Evolutionary conservation across 768 basidiomycete species (phyloP), one percentile per base, ranked within the genome.

Genomic region (Suillus americanus): DNA sequence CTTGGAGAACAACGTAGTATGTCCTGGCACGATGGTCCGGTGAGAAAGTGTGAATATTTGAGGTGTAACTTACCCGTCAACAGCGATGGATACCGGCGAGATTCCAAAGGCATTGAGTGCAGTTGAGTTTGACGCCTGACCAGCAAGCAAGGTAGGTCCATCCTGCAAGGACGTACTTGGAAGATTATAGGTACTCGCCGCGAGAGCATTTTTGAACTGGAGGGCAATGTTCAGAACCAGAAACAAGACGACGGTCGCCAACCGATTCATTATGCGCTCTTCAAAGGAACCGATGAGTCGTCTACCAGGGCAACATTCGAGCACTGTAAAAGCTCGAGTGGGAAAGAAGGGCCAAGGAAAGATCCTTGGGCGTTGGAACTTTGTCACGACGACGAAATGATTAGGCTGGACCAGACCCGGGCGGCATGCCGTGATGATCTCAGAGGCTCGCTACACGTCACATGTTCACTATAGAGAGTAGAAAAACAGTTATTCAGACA

Each of bases 1-100:
- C 78, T 66, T 83, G 74, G 63, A 92, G 81, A 46, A 89, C 74
- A 23, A 83, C 77, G 68, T 83, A 92, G 70, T 91, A 93, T 3
- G 91, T 86, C 70, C 91, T 92, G 68, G 18, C 66, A 51, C 25
- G 33, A 37, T 23, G 46, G 57, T 59, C 43, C 60, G 48, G 33
- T 61, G 63, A 68, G 62, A 59, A 40, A 6, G 25, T n/a, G 16
- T 33, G 12, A 53, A 33, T 51, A n/a, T 56, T n/a, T 25, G 48
- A 62, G 18, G 50, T n/a, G 59, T 62, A 23, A 77, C 71, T 76
- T 76, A 83, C 72, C 78, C 80, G 65, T 88, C 83, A 55, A 74
- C 76, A 9, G 86, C 79, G 50, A 84, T 68, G 7, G 82, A 72
- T 57, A 88, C 74, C 2, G 77, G 66, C 18, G 79, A 78, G 64